Base-by-base conservation (phyloP, 2,329 filamentous ascomycete genomes). In the Colletotrichum orchidophilum region DNA sequence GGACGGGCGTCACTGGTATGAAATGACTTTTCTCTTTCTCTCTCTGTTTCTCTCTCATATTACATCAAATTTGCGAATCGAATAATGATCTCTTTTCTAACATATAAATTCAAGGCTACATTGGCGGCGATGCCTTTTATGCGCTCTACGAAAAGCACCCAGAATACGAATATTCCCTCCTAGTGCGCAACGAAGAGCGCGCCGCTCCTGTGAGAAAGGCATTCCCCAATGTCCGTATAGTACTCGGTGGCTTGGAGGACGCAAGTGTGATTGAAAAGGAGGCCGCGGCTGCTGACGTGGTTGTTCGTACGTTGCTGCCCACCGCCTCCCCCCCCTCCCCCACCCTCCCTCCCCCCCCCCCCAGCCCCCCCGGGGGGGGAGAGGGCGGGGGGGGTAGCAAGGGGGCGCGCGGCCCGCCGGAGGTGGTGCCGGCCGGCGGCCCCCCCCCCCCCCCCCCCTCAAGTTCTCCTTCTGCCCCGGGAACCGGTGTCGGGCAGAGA, bases 111-210 rank as follows among this genome's bases (percentile, higher is more conserved):
- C 46, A 79, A 79, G 87, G 87, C 70, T 89, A 86, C 75, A 83
- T 89, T 65, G 87, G 87, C 52, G 87, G 87, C 7, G 82, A 86
- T 42, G 81, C 83, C 6, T 82, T 89, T 46, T 81, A 85, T 59
- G 76, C 79, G 15, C 76, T 89, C 7, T 74, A 80, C 64, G 75
- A 81, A 7, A 77, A 82, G 9, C 83, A 87, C 64, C 85, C 85
- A 3, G 82, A 87, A n/a, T 86, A 83, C 67, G 79, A 85, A 11
- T 83, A 82, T 66, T 81, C 81, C 0, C 77, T 85, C 5, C 81
- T 89, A 2, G 80, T 89, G 5, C 83, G 88, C 21, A 84, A 82
- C 71, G 80, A 85, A 69, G 78, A 81, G 18, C 85, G 85, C 18
- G 86, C 80, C 5, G 80, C 82, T 21, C 73, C 73, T 0, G 81